Evolutionary conservation across 2,329 filamentous ascomycete genomes (phyloP).

Genomic region (Pyrenochaeta sp.): DNA sequence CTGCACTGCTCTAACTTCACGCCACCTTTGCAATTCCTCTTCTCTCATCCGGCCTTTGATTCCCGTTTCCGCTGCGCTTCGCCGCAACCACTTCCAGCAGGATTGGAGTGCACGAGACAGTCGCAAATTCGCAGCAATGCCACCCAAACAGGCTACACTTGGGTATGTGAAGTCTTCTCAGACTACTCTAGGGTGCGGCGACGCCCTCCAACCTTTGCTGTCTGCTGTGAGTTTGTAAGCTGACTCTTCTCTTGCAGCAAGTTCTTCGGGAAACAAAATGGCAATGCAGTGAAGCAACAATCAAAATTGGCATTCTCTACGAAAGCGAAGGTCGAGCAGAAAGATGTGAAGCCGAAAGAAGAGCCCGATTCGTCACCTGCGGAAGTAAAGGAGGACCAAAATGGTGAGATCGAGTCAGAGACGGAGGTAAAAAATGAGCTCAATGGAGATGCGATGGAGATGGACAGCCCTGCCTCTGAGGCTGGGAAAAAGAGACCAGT

Average conservation of each 20-base stretch:
- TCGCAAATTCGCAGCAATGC: conserved; percentile 47
- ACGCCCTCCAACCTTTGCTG: conserved; percentile 3
- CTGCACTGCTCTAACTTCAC: conserved; percentile 19
- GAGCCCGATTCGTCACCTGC: conserved; percentile 30
- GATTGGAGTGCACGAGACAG: conserved; percentile 14
- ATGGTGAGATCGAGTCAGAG: conserved; percentile 22
- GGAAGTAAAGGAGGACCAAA: conserved; percentile 24
- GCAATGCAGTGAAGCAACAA: conserved; percentile 72
- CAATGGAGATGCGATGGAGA: conserved; percentile 34
- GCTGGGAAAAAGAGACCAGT: conserved; percentile 41
- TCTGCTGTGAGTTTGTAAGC: background rate
- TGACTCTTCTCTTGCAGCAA: conserved; percentile 65
- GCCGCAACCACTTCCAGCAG: conserved; percentile 10
- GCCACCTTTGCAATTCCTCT: background rate
- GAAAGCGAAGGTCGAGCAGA: conserved; percentile 53
- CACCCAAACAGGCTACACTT: conserved; percentile 79
- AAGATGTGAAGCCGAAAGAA: conserved; percentile 26
- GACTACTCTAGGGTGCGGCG: conserved; percentile 74
- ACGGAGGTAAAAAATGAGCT: conserved; percentile 29
- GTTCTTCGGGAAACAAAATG: conserved; percentile 78
- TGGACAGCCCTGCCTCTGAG: conserved; percentile 33
- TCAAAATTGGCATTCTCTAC: conserved; percentile 80
- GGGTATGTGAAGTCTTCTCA: conserved; percentile 85
- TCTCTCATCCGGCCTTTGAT: conserved; percentile 12
- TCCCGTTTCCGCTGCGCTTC: conserved; percentile 9